Conservation (phyloP, 2,329 filamentous ascomycete species). For the Penicillium sp. region DNA sequence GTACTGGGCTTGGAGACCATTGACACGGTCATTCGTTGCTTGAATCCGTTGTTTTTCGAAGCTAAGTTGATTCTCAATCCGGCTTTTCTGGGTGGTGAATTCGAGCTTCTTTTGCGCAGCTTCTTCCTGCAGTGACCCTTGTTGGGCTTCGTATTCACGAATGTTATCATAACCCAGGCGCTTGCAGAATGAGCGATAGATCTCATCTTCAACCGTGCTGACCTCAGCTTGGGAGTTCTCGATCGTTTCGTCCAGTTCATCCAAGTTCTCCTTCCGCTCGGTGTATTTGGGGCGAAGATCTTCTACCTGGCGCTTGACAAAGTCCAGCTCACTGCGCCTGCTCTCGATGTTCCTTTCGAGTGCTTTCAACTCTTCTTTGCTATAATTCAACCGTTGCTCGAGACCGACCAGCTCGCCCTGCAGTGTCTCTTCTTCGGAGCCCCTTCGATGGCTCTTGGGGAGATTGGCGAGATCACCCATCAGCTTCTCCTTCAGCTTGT, state of each 20-base stretch:
- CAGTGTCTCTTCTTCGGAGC: constrained; percentile 71
- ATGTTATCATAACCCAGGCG: constrained; percentile 83
- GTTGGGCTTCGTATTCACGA: constrained; percentile 86
- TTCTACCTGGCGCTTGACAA: constrained; percentile 64
- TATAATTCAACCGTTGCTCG: constrained; percentile 66
- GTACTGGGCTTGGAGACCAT: constrained; percentile 60
- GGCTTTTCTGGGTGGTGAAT: constrained; percentile 71
- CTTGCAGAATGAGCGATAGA: constrained; percentile 80
- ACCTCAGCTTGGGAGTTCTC: constrained; percentile 58
- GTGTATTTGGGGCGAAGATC: constrained; percentile 73
- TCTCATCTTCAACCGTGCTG: constrained; percentile 74
- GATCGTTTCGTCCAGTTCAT: constrained; percentile 55
- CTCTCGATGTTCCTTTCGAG: constrained; percentile 77
- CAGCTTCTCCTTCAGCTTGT: constrained; percentile 67
- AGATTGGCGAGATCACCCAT: constrained; percentile 72
- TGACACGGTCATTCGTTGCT: constrained; percentile 63
- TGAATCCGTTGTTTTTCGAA: constrained; percentile 67
- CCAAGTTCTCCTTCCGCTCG: constrained; percentile 63
- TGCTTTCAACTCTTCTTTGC: constrained; percentile 68
- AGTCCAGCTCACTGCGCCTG: constrained; percentile 74
- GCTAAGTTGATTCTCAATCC: constrained; percentile 54
- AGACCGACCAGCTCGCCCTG: constrained; percentile 73
- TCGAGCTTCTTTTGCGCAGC: constrained; percentile 78
- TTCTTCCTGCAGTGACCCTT: constrained; percentile 87
- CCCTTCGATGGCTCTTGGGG: constrained; percentile 69